phyloP scores from a whole-genome alignment of 768 basidiomycete genomes.

The Auricularia sp. region DNA sequence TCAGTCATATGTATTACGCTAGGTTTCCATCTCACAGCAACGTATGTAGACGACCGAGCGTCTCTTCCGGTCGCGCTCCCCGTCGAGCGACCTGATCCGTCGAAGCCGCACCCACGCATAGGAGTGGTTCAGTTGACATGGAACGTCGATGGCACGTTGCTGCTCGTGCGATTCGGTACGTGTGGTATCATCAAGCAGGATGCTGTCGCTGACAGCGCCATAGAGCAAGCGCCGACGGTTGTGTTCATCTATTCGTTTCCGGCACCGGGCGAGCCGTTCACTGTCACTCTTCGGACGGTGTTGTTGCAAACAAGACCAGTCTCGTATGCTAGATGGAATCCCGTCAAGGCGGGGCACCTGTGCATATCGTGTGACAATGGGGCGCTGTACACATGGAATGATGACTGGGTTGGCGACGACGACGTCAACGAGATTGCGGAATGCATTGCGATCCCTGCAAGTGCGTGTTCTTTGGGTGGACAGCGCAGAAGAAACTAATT shows the following conservation, averaged over 20 bases:
- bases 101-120: slow-evolving; percentile 53
- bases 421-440: slow-evolving; percentile 70
- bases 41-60: slow-evolving; percentile 49
- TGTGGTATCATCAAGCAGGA: slow-evolving; percentile 7
- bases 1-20: slow-evolving; percentile 30
- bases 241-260: slow-evolving; percentile 70
- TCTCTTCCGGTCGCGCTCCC: slow-evolving; percentile 45
- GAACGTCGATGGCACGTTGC: slow-evolving; percentile 63
- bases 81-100: slow-evolving; percentile 41
- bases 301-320: slow-evolving; percentile 57
- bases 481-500: not conserved
- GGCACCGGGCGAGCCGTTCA: slow-evolving; percentile 41
- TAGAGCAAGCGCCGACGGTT: slow-evolving; percentile 53
- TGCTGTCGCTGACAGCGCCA: slow-evolving; percentile 9
- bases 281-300: slow-evolving; percentile 54
- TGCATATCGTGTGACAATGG: slow-evolving; percentile 56
- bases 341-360: slow-evolving; percentile 63
- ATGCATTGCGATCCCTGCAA: slow-evolving; percentile 81
- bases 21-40: too few relatives aligned
- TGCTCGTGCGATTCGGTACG: slow-evolving; percentile 67
- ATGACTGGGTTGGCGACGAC: slow-evolving; percentile 58
- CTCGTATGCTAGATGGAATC: slow-evolving; percentile 69
- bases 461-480: slow-evolving; percentile 34
- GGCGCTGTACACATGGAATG: slow-evolving; percentile 71
- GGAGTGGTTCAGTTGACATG: slow-evolving; percentile 70